These are phyloP conservation scores for Selaginella moellendorffii DNA, from an alignment of 75 land plant genomes.

Conservation along the genomic window DNA sequence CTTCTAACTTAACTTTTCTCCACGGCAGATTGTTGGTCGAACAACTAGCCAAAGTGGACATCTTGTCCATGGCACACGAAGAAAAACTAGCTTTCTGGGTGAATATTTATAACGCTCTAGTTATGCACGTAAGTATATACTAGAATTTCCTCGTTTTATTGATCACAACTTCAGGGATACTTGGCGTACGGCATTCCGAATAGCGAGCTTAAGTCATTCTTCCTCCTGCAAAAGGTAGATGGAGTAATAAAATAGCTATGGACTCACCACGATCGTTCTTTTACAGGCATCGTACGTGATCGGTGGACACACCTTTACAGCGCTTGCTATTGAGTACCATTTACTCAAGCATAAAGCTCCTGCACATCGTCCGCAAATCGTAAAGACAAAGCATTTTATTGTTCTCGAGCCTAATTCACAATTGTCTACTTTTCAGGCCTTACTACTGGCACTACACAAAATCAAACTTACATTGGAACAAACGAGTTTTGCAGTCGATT, in stretches of 20 bases:
- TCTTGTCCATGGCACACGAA: slow-evolving; percentile 32
- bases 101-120: slow-evolving; percentile 73
- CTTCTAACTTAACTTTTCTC: background rate
- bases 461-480: background rate
- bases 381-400: slow-evolving; percentile 14
- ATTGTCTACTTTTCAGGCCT: slow-evolving; percentile 28
- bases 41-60: slow-evolving; percentile 65
- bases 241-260: background rate
- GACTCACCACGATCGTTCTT: background rate
- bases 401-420: background rate
- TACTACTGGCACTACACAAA: slow-evolving; percentile 43
- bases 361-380: slow-evolving; percentile 66
- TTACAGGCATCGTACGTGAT: slow-evolving; percentile 81
- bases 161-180: slow-evolving; percentile 39
- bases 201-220: slow-evolving; percentile 64
- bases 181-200: slow-evolving; percentile 86
- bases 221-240: slow-evolving; percentile 75
- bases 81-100: slow-evolving; percentile 89
- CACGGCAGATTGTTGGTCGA: slow-evolving; percentile 55
- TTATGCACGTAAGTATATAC: slow-evolving; percentile 62
- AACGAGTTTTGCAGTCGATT: background rate
- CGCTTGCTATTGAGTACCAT: slow-evolving; percentile 59
- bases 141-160: background rate
- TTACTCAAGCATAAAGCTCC: slow-evolving; percentile 56
- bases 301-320: slow-evolving; percentile 80